Base-by-base conservation (phyloP, 208 protist species). In the Herpetomonas tarakana region DNA sequence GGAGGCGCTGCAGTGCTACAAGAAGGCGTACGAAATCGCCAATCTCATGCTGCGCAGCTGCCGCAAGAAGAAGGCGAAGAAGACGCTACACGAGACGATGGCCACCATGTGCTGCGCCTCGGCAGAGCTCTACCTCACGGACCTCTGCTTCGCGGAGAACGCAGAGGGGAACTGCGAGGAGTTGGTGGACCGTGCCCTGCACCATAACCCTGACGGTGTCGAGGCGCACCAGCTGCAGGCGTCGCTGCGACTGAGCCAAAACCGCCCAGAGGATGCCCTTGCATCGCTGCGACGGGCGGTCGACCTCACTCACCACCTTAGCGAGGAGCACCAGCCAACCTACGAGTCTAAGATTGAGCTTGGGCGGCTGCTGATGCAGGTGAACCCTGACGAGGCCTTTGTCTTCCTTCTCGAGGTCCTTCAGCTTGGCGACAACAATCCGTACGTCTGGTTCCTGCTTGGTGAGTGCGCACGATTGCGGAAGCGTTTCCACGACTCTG, bases 361-460 rank as follows among this genome's bases (percentile, higher is more conserved):
- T 12, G 86, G 70, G 31, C 85, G 88, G 21, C 69, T 97, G 39
- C 76, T 97, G 30, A 93, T 97, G 86, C 92, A 97, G 73, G 86
- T 88, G 11, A 62, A 62, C 39, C 78, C 86, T 1, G 71, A 74
- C 21, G 88, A 91, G 21, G 92, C 92, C 6, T 94, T 93, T 45
- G 57, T 41, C 7, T 93, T 83, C 38, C 67, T 97, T 4, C 73
- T 93, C 14, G 83, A 92, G 58, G 74, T 95, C 28, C 83, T 97
- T n/a, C 88, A 94, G 68, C 65, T 83, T 45, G 92, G 85, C 31
- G 88, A 95, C 60, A 93, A 88, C 64, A 97, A 97, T 54, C 87
- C 88, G 2, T 97, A 97, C 61, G 81, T 95, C 53, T 97, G 88
- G 88, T 97, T 94, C 70, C 72, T 97, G 9, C 76, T 97, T n/a